A percentile compares a stretch with the other conserved stretches of the same genome.
phyloP scores from a whole-genome alignment of 2,329 filamentous ascomycete genomes.

The Fusarium lateritium region DNA sequence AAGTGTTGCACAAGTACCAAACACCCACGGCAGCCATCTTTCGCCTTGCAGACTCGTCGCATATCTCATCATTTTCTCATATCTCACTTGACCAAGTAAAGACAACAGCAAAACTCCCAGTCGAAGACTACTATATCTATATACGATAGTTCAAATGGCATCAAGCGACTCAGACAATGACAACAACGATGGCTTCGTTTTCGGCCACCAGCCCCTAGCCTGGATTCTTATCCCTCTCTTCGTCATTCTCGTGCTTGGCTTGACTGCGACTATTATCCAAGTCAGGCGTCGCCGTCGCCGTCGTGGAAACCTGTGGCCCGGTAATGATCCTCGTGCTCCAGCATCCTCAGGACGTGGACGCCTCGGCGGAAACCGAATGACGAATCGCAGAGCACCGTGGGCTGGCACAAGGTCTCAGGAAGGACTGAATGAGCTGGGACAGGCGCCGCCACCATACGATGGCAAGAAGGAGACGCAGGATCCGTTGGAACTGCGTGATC shows the following conservation, averaged over 20 bases:
- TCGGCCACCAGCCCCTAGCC: conserved; percentile 67
- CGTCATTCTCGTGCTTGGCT: conserved; percentile 59
- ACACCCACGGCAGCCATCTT: neutral
- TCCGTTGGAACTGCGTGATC: conserved; percentile 45
- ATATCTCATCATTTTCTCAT: neutral
- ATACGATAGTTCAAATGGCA: conserved; percentile 21
- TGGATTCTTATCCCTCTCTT: conserved; percentile 68
- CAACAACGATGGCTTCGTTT: conserved; percentile 29
- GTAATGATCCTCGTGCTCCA: conserved; percentile 17
- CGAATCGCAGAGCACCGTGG: conserved; percentile 49
- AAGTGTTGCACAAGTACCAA: neutral
- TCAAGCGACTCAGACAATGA: conserved; percentile 26
- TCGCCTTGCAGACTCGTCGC: neutral
- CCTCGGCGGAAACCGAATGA: conserved; percentile 15
- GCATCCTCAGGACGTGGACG: conserved; percentile 44
- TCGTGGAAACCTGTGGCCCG: conserved; percentile 33
- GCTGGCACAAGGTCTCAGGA: conserved; percentile 58
- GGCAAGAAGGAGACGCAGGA: conserved; percentile 49
- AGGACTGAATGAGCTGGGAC: conserved; percentile 74
- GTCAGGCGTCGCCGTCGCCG: conserved; percentile 57
- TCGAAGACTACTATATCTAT: neutral
- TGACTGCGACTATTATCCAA: conserved; percentile 59
- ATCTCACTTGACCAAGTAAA: neutral
- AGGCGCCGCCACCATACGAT: conserved; percentile 75
- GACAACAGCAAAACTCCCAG: neutral